Evolutionary conservation across 192 early-diverging fungal species (phyloP).

Genomic region (Coemansia sp.): DNA sequence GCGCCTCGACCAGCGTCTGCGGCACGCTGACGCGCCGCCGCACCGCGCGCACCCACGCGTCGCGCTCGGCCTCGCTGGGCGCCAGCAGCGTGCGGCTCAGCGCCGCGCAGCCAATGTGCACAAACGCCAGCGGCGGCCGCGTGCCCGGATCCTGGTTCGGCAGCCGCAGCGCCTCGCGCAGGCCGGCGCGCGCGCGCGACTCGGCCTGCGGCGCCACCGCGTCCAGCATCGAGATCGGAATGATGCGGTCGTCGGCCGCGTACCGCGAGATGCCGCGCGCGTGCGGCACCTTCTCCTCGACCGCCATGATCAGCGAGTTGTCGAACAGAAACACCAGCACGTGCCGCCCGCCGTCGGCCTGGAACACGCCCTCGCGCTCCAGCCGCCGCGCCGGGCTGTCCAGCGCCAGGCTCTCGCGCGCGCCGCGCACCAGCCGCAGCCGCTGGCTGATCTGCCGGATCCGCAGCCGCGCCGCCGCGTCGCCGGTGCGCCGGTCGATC

Average conservation of each 20-base stretch:
- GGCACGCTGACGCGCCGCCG: slow-evolving; percentile 28
- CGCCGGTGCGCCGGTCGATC: slow-evolving; percentile 43
- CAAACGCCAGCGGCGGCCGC: slow-evolving; percentile 20
- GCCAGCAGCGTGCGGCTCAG: slow-evolving; percentile 39
- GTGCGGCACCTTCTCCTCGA: slow-evolving; percentile 31
- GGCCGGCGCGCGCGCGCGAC: slow-evolving; percentile 19
- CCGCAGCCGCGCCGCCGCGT: slow-evolving; percentile 28
- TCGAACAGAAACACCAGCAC: slow-evolving; percentile 51
- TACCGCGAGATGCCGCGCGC: slow-evolving; percentile 41
- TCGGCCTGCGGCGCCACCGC: slow-evolving; percentile 18
- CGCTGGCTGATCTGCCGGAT: slow-evolving; percentile 47
- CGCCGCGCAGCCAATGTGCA: slow-evolving; percentile 42
- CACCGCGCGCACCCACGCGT: slow-evolving; percentile 22
- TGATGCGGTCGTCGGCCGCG: slow-evolving; percentile 42
- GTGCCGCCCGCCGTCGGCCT: slow-evolving; percentile 11
- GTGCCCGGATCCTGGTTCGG: neutral
- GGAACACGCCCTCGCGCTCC: slow-evolving; percentile 36
- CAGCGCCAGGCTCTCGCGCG: slow-evolving; percentile 44
- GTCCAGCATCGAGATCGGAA: slow-evolving; percentile 50
- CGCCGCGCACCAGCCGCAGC: slow-evolving; percentile 26
- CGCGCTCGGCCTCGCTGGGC: slow-evolving; percentile 21
- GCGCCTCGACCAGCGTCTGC: slow-evolving; percentile 49
- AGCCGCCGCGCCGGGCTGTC: slow-evolving; percentile 30
- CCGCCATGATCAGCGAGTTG: slow-evolving; percentile 47
- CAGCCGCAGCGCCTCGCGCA: slow-evolving; percentile 30